A percentile compares a stretch with the other conserved stretches of the same genome.
Evolutionary conservation across 169 alveolate species (phyloP).

Genomic region (Eimeria praecox): DNA sequence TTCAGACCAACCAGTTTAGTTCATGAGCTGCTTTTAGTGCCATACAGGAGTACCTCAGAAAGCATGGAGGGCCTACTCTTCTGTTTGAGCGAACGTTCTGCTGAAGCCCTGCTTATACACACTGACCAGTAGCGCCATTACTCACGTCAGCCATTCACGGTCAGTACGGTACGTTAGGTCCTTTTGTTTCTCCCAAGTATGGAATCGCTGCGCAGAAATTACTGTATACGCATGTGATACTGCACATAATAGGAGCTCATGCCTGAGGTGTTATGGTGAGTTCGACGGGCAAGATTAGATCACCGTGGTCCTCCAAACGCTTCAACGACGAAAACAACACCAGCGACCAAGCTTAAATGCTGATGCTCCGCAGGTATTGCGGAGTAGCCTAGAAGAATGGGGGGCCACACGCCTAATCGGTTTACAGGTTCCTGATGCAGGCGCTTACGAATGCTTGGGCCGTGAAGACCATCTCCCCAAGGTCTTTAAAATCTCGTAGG

Average conservation of each 20-base stretch:
- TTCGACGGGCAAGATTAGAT: too few relatives aligned
- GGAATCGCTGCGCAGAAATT: neutral
- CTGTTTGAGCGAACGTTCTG: neutral
- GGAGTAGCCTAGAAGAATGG: neutral
- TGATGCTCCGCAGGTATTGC: neutral
- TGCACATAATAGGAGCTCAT: too few relatives aligned
- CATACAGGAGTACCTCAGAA: neutral
- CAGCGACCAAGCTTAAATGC: neutral
- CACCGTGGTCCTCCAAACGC: too few relatives aligned
- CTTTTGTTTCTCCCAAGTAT: neutral
- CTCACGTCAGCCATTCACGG: neutral
- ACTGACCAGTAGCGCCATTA: neutral
- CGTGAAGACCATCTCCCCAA: neutral
- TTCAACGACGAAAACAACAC: neutral
- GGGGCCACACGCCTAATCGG: neutral
- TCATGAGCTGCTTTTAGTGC: neutral
- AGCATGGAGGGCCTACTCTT: neutral
- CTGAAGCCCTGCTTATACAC: neutral
- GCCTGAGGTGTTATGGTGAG: too few relatives aligned
- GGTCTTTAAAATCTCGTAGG: neutral
- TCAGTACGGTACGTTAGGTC: neutral
- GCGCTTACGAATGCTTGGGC: neutral
- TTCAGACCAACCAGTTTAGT: neutral
- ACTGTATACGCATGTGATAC: neutral
- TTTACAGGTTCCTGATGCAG: neutral